Conservation (phyloP, 2,329 filamentous ascomycete genomes). For the Blastomyces parvus region DNA sequence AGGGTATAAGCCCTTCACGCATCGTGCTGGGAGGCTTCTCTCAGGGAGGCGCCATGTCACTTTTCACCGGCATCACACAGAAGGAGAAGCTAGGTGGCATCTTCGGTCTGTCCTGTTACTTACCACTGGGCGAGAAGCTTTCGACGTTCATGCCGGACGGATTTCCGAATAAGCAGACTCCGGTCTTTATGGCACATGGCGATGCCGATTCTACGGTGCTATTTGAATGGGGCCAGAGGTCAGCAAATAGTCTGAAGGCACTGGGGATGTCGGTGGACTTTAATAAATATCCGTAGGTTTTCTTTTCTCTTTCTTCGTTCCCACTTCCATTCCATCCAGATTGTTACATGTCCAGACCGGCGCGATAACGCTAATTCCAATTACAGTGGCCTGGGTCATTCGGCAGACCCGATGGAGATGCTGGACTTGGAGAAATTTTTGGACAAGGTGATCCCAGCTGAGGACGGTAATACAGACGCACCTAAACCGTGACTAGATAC, state of each 20-base stretch:
- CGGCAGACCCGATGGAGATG: constrained; percentile 66
- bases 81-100: constrained; percentile 74
- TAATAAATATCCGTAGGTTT: constrained; percentile 60
- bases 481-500: constrained; percentile 1
- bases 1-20: constrained; percentile 69
- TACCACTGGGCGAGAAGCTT: constrained; percentile 60
- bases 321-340: constrained; percentile 40
- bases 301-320: constrained; percentile 40
- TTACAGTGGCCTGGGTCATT: constrained; percentile 59
- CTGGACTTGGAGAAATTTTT: constrained; percentile 65
- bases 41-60: constrained; percentile 76
- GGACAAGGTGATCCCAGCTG: constrained; percentile 41
- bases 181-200: constrained; percentile 87
- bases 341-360: constrained; percentile 23
- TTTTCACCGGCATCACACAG: constrained; percentile 69
- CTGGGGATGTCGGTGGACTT: constrained; percentile 66
- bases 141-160: constrained; percentile 44
- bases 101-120: constrained; percentile 72
- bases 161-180: constrained; percentile 61
- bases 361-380: neutral
- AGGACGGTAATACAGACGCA: constrained; percentile 25
- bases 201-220: constrained; percentile 63
- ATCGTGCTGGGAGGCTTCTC: constrained; percentile 63
- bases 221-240: constrained; percentile 57
- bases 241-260: constrained; percentile 56